Evolutionary conservation across 2,329 filamentous ascomycete genomes (phyloP).

Genomic region (Fusarium longipes): DNA sequence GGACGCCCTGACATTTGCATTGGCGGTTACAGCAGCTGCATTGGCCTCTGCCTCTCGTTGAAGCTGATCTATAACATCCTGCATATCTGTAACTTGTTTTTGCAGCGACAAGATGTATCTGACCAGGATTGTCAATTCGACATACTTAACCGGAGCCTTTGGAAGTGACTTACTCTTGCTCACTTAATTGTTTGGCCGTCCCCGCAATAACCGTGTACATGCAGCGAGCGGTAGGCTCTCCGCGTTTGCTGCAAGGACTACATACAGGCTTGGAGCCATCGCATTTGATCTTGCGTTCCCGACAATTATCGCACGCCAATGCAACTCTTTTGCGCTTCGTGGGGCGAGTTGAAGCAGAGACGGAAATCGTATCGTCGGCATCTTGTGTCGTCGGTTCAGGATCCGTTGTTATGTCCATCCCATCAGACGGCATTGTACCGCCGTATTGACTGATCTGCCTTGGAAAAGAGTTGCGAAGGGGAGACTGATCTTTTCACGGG

Average conservation of each 20-base stretch:
- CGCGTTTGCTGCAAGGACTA: constrained; percentile 6
- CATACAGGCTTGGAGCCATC: constrained; percentile 6
- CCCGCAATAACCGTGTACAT: background rate
- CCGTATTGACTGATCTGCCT: background rate
- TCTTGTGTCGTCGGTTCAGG: background rate
- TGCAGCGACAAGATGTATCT: constrained; percentile 2
- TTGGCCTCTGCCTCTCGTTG: background rate
- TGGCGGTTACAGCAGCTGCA: background rate
- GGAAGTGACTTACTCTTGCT: background rate
- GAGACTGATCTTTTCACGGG: background rate
- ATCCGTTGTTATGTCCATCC: background rate
- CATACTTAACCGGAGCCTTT: accelerated
- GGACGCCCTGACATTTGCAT: background rate
- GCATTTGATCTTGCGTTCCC: constrained; percentile 13
- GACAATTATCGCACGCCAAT: constrained; percentile 14
- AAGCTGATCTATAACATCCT: constrained; percentile 1
- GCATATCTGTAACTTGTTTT: constrained; percentile 8
- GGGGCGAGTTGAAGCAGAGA: background rate
- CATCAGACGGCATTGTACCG: background rate
- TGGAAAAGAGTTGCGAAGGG: background rate
- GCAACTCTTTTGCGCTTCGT: constrained; percentile 6
- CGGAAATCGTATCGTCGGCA: background rate
- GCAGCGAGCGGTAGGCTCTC: background rate
- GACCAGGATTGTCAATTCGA: background rate
- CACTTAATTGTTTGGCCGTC: background rate